Conservation (phyloP, 1,284 basidiomycete species). For the Trametes polyzona region DNA sequence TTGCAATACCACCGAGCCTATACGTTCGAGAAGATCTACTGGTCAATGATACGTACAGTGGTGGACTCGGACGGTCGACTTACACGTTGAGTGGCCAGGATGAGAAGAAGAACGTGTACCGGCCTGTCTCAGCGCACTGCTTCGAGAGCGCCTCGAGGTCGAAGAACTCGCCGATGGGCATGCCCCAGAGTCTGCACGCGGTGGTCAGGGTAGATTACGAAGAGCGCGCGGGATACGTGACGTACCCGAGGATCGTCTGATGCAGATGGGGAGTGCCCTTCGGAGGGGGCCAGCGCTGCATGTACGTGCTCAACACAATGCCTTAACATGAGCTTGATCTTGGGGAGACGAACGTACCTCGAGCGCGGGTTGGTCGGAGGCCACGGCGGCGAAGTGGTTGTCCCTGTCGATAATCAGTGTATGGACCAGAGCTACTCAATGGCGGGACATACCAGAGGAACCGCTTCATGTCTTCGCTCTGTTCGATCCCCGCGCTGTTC, state of each 20-base stretch:
- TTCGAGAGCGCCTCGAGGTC: slow-evolving; percentile 66
- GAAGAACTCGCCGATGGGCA: slow-evolving; percentile 78
- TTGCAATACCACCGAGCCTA: slow-evolving; percentile 68
- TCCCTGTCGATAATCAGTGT: too few species aligned
- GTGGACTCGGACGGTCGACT: slow-evolving; percentile 29
- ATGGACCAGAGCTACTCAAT: too few species aligned
- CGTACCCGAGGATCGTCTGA: slow-evolving; percentile 68
- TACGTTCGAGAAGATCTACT: neutral
- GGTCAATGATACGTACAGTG: neutral
- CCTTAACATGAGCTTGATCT: neutral
- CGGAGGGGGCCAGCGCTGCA: slow-evolving; percentile 59
- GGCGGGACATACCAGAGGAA: slow-evolving; percentile 58
- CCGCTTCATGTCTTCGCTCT: slow-evolving; percentile 71
- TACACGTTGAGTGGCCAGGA: slow-evolving; percentile 77
- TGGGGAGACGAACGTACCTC: slow-evolving; percentile 50
- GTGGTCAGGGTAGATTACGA: too few species aligned
- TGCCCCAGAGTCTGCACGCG: slow-evolving; percentile 74
- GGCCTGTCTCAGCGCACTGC: slow-evolving; percentile 55
- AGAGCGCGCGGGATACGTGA: too few species aligned
- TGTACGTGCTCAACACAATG: neutral
- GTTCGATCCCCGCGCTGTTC: slow-evolving; percentile 66
- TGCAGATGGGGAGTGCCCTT: slow-evolving; percentile 53
- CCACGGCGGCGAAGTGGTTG: slow-evolving; percentile 77
- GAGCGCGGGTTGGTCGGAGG: slow-evolving; percentile 74
- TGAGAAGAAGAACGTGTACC: slow-evolving; percentile 75